A percentile compares a stretch with the other conserved stretches of the same genome.
Conservation (phyloP, 2,329 filamentous ascomycete genomes). For the Balansia obtecta region DNA sequence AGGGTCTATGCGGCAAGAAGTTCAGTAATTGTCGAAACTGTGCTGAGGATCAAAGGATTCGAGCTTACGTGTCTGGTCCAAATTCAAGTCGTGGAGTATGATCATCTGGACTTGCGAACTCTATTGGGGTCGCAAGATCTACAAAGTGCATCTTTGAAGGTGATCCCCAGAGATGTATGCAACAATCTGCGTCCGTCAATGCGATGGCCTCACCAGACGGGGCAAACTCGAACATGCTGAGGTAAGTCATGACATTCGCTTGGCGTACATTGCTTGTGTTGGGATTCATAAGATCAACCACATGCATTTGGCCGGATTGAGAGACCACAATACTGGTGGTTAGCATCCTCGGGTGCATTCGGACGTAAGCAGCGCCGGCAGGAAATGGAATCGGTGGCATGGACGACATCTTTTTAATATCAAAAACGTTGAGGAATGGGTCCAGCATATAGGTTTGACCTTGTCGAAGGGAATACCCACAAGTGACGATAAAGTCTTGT, state of each 20-base stretch:
- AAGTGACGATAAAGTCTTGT: conserved; percentile 89
- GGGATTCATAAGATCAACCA: conserved; percentile 90
- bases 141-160: conserved; percentile 77
- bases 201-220: conserved; percentile 78
- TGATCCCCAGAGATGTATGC: conserved; percentile 80
- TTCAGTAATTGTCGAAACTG: conserved; percentile 5
- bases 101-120: conserved; percentile 58
- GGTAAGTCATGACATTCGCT: conserved; percentile 61
- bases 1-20: conserved; percentile 37
- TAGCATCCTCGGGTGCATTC: conserved; percentile 91
- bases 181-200: conserved; percentile 65
- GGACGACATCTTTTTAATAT: conserved; percentile 79
- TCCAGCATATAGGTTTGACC: conserved; percentile 66
- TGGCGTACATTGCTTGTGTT: conserved; percentile 78
- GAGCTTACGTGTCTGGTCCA: conserved; percentile 53
- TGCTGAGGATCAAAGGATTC: neutral
- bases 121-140: conserved; percentile 64
- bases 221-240: conserved; percentile 75
- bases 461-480: conserved; percentile 79
- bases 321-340: conserved; percentile 92
- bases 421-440: conserved; percentile 88
- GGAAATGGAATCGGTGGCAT: conserved; percentile 88
- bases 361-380: conserved; percentile 82
- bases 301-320: conserved; percentile 84
- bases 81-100: conserved; percentile 51